Conservation (phyloP, 495 filamentous ascomycete genomes). For the Acidomyces sp. region DNA sequence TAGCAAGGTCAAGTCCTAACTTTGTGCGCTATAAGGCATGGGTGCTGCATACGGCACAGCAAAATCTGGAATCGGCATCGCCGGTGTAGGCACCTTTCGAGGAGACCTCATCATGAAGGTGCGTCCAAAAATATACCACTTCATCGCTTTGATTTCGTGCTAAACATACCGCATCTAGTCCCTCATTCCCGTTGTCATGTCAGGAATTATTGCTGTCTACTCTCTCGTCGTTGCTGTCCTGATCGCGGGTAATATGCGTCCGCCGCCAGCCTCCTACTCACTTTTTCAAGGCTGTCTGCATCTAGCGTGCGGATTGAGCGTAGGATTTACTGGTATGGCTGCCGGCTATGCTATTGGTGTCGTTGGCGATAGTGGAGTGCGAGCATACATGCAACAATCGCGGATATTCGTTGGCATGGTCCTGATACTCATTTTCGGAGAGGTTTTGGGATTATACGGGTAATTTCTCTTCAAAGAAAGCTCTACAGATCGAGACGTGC, state of each 20-base stretch:
- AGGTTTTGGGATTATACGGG: constrained; percentile 96
- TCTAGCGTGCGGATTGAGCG: constrained; percentile 76
- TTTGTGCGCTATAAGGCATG: too few species aligned
- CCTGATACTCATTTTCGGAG: constrained; percentile 93
- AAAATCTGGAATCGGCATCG: constrained; percentile 92
- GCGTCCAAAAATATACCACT: too few species aligned
- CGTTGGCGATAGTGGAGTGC: constrained; percentile 85
- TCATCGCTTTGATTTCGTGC: too few species aligned
- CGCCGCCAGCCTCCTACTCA: constrained; percentile 50
- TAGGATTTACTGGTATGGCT: constrained; percentile 84
- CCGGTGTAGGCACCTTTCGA: constrained; percentile 83
- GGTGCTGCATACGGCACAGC: constrained; percentile 96
- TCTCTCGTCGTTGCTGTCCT: constrained; percentile 90
- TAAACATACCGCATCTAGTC: too few species aligned
- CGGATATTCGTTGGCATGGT: constrained; percentile 98
- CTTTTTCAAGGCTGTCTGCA: constrained; percentile 91
- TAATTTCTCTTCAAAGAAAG: constrained; percentile 34
- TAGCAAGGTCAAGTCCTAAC: too few species aligned
- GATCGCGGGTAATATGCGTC: constrained; percentile 70
- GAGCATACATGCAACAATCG: constrained; percentile 90
- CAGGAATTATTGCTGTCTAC: constrained; percentile 98
- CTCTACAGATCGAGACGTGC: neutral
- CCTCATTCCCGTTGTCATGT: constrained; percentile 95
- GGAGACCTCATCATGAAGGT: constrained; percentile 98
- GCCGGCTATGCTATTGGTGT: constrained; percentile 94